phyloP scores from a whole-genome alignment of 768 basidiomycete species.

The Amanita fuliginea region DNA sequence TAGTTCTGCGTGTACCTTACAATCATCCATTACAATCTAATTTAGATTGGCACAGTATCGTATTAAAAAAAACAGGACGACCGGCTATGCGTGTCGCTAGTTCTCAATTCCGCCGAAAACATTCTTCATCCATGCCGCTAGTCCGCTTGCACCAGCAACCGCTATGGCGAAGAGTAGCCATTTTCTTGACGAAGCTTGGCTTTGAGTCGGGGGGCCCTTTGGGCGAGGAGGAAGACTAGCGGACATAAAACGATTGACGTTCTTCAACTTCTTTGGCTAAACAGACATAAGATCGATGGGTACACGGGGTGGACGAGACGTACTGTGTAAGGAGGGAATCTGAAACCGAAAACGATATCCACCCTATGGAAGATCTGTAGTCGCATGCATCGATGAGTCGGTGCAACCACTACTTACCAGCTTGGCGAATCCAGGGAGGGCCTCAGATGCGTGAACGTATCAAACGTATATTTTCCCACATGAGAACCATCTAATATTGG shows the following conservation, averaged over 20 bases:
- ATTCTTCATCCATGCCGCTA: constrained; percentile 25
- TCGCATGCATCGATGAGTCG: not conserved
- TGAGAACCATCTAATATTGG: constrained; percentile 45
- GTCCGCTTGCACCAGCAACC: constrained; percentile 28
- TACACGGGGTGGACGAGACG: constrained; percentile 2
- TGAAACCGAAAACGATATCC: constrained; percentile 35
- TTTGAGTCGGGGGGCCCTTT: constrained; percentile 13
- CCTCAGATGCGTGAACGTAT: constrained; percentile 69
- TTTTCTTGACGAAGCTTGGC: constrained; percentile 27
- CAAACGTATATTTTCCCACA: constrained; percentile 66
- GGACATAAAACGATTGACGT: constrained; percentile 14
- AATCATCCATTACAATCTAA: not conserved
- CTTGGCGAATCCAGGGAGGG: constrained; percentile 47
- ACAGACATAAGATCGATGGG: not conserved
- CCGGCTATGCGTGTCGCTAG: not conserved
- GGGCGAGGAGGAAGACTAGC: constrained; percentile 34
- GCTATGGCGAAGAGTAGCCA: constrained; percentile 39
- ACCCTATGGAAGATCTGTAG: constrained; percentile 23
- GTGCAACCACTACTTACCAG: constrained; percentile 31
- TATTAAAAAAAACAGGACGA: too few species aligned
- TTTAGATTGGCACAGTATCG: too few species aligned
- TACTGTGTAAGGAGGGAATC: constrained; percentile 55
- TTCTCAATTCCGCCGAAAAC: not conserved
- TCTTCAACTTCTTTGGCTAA: constrained; percentile 22
- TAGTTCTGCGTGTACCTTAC: not conserved